Percentiles rank a stretch among this genome's conserved stretches.
Conservation (phyloP, 257 asterid genomes). For the Mitragyna speciosa region DNA sequence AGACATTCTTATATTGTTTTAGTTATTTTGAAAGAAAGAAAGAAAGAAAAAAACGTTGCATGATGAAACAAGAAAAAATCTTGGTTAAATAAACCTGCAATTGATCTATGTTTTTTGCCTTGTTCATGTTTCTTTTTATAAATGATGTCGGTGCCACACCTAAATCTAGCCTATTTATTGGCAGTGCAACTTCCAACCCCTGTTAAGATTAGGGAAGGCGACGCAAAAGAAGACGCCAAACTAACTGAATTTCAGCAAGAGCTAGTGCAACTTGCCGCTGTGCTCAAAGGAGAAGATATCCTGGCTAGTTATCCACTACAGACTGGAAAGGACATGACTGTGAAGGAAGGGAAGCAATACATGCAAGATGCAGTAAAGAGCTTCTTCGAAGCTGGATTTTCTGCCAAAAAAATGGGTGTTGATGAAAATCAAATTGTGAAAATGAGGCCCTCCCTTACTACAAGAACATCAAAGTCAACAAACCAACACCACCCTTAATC, state of each 20-base stretch:
- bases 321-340: constrained; percentile 61
- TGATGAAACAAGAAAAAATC: too few species aligned
- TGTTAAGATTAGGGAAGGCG: constrained; percentile 54
- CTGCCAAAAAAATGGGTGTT: constrained; percentile 65
- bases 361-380: constrained; percentile 58
- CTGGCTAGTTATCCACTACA: constrained; percentile 43
- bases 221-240: constrained; percentile 66
- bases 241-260: constrained; percentile 82
- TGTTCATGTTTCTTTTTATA: too few species aligned
- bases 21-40: too few species aligned
- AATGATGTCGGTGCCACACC: neutral
- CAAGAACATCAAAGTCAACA: constrained; percentile 29
- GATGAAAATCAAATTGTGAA: constrained; percentile 57
- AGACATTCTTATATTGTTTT: too few species aligned
- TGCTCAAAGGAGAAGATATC: constrained; percentile 68
- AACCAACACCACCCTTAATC: neutral
- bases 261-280: constrained; percentile 79
- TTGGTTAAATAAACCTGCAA: too few species aligned
- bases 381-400: constrained; percentile 68
- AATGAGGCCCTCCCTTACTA: constrained; percentile 82
- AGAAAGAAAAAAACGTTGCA: too few species aligned
- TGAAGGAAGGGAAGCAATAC: constrained; percentile 62
- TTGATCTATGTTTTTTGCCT: too few species aligned
- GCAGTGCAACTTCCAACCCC: constrained; percentile 64
- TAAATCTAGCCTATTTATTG: neutral